phyloP scores from a whole-genome alignment of 1,139 yeast genomes.

The Pichia sp. region DNA sequence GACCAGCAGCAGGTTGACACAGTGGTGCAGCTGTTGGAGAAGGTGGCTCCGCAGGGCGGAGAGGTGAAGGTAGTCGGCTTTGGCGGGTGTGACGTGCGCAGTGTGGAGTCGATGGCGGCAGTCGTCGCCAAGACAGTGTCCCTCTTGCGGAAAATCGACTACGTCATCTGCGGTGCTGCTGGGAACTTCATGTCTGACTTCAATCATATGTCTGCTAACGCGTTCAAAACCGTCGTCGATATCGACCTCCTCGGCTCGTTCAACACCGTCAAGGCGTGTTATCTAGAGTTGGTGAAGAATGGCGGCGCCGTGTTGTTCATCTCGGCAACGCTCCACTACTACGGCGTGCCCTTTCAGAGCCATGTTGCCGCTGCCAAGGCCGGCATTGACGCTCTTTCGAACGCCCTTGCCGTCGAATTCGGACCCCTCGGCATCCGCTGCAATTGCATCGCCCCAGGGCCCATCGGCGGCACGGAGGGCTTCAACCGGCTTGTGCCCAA shows the following conservation, averaged over 20 bases:
- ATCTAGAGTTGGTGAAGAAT: constrained; percentile 56
- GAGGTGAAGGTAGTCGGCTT: constrained; percentile 54
- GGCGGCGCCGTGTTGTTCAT: constrained; percentile 74
- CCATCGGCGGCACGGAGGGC: constrained; percentile 80
- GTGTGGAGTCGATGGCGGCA: constrained; percentile 47
- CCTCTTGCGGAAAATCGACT: constrained; percentile 71
- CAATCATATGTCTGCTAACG: constrained; percentile 73
- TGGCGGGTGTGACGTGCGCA: constrained; percentile 74
- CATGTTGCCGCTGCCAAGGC: constrained; percentile 95
- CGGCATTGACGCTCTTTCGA: constrained; percentile 82
- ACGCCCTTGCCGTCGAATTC: constrained; percentile 78
- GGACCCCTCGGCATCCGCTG: constrained; percentile 83
- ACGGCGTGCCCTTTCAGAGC: constrained; percentile 79
- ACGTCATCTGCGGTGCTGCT: constrained; percentile 91
- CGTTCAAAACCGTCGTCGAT: constrained; percentile 78
- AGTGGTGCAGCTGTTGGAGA: constrained; percentile 63
- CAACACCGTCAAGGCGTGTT: constrained; percentile 81
- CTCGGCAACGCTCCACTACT: constrained; percentile 81
- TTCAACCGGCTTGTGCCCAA: constrained; percentile 52
- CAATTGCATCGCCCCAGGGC: constrained; percentile 86
- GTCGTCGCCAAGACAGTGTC: constrained; percentile 66
- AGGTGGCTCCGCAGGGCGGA: constrained; percentile 49
- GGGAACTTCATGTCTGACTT: constrained; percentile 86
- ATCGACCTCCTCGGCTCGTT: constrained; percentile 84
- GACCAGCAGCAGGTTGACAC: constrained; percentile 56